Base-by-base conservation (phyloP, 371 early-diverging fungal species). In the Rhizopus sp. region DNA sequence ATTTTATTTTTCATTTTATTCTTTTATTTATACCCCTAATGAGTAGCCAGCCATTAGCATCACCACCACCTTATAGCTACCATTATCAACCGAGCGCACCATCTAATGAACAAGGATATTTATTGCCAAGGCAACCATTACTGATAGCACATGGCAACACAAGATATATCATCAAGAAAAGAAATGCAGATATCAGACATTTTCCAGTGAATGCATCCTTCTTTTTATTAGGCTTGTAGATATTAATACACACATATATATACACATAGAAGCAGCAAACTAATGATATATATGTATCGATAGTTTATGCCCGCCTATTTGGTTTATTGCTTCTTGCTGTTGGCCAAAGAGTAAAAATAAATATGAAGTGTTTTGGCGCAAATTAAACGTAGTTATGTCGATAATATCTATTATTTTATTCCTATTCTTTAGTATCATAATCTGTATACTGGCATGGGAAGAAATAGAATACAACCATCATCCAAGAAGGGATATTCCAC, bases 351-450 rank as follows among this genome's bases (percentile, higher is more conserved):
- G 53, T 16, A 10, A 52, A 7, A 49, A 62, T 47, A 33, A 39
- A 35, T 66, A 62, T 23, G 62, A 66, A 33, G 44, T 38, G 17
- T 62, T 57, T 50, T 66, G 66, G 66, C 62, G 53, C 37, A 56
- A 50, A 53, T 41, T 38, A 7, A 62, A 62, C 45, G 23, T 57
- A 6, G 29, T 17, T 5, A 60, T 64, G 65, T 38, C 56, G 9
- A 33, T 49, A 8, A 4, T 60, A 3, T 50, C 41, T 5, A 50
- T 60, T 12, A 52, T 52, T 40, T 39, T 41, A 9, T 40, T 55
- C 6, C 33, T 47, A 9, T 6, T 52, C 0, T 47, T 33, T 10
- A 13, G 9, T 3, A 3, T 46, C 17, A 6, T 53, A 5, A 5
- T 55, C 16, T 1, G 16, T 30, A 33, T 31, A 7, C 12, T 13